Percentiles rank a stretch among this genome's conserved stretches.
These are phyloP conservation scores for Linaria vulgaris DNA, from an alignment of 257 asterid genomes.

Conservation along the genomic window DNA sequence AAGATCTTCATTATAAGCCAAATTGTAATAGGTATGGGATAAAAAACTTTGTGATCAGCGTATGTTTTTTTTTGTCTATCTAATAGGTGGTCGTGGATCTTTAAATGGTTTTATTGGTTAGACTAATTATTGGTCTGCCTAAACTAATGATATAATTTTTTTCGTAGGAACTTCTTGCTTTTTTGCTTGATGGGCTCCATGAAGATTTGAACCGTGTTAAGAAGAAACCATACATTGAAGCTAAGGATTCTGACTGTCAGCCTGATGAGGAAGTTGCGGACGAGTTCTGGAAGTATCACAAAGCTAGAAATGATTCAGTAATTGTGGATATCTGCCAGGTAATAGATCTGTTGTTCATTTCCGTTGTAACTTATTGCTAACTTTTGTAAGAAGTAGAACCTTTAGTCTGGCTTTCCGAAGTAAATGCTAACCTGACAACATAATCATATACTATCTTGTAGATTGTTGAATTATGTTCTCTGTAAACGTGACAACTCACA, in stretches of 20 bases:
- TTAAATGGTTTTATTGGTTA: background rate
- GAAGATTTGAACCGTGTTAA: constrained; percentile 97
- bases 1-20: too few species aligned
- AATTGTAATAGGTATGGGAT: too few species aligned
- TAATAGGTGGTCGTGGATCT: constrained; percentile 21
- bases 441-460: too few species aligned
- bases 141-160: background rate
- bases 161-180: constrained; percentile 91
- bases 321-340: constrained; percentile 97
- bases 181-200: constrained; percentile 93
- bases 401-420: too few species aligned
- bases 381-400: too few species aligned
- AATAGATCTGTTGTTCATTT: too few species aligned
- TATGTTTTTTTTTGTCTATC: background rate
- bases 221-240: constrained; percentile 86
- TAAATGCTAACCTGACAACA: too few species aligned
- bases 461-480: too few species aligned
- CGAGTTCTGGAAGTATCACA: constrained; percentile 92
- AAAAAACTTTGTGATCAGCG: too few species aligned
- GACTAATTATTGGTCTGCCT: background rate
- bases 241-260: constrained; percentile 77
- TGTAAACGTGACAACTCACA: too few species aligned
- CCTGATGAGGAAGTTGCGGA: constrained; percentile 93
- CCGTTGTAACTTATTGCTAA: too few species aligned
- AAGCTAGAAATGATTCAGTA: constrained; percentile 88